These are phyloP conservation scores for Fraxinus quadrangulata DNA, from an alignment of 257 asterid genomes.

Conservation along the genomic window DNA sequence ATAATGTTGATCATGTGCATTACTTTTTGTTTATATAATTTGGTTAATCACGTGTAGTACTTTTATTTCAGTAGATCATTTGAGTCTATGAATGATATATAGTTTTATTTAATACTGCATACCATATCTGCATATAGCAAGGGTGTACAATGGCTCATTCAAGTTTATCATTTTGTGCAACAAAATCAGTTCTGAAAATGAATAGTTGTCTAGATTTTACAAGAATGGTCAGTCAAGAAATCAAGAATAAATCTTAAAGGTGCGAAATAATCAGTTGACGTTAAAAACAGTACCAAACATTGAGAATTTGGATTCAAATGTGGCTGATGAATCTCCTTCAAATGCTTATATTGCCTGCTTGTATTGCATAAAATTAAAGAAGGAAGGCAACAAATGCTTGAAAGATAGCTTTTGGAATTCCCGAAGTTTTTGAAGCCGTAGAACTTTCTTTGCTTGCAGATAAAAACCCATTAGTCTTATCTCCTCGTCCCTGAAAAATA, in stretches of 20 bases:
- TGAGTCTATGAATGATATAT: too few relatives aligned
- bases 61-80: too few relatives aligned
- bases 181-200: not conserved
- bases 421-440: conserved; percentile 41
- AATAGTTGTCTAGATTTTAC: conserved; percentile 27
- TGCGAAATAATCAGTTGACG: conserved; percentile 44
- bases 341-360: too few relatives aligned
- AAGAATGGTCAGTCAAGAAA: conserved; percentile 41
- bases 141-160: not conserved
- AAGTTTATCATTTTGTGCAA: not conserved
- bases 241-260: conserved; percentile 31
- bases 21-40: too few relatives aligned
- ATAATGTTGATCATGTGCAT: too few relatives aligned
- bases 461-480: conserved; percentile 44
- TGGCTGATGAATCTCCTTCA: conserved; percentile 15
- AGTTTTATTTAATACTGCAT: too few relatives aligned
- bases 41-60: too few relatives aligned
- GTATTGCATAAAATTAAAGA: conserved; percentile 34
- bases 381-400: conserved; percentile 79
- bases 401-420: conserved; percentile 59
- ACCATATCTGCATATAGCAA: not conserved
- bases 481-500: conserved; percentile 59
- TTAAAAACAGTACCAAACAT: conserved; percentile 24
- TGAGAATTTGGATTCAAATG: not conserved
- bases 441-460: conserved; percentile 49